Evolutionary conservation across 176 grass and related monocot genomes (phyloP).

Genomic region (Paspalum vaginatum): DNA sequence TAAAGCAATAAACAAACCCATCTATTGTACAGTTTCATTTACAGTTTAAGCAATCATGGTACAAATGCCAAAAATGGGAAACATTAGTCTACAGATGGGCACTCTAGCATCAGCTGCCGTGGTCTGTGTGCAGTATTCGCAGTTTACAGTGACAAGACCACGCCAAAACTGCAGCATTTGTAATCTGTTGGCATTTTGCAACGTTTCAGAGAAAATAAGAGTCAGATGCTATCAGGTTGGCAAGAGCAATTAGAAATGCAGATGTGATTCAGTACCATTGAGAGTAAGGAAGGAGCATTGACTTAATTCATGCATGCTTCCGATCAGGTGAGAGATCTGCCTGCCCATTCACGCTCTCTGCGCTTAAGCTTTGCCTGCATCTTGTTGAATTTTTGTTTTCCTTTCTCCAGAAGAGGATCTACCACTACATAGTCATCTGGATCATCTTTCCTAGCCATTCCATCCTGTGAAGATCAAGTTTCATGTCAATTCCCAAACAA

Average conservation of each 20-base stretch:
- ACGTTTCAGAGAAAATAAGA: neutral
- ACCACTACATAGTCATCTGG: slow-evolving; percentile 94
- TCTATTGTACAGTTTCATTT: slow-evolving; percentile 31
- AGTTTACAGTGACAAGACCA: neutral
- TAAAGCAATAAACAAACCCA: neutral
- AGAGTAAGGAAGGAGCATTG: slow-evolving; percentile 17
- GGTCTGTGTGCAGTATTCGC: neutral
- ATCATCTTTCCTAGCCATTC: slow-evolving; percentile 88
- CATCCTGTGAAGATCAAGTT: slow-evolving; percentile 52
- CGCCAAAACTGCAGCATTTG: slow-evolving; percentile 31
- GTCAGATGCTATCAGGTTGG: neutral
- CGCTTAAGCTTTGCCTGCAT: slow-evolving; percentile 90
- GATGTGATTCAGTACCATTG: slow-evolving; percentile 2
- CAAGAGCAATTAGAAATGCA: slow-evolving; percentile 5
- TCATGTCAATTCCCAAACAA: slow-evolving; percentile 8
- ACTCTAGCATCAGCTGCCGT: neutral
- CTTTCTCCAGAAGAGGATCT: slow-evolving; percentile 94
- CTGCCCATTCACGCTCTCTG: slow-evolving; percentile 90
- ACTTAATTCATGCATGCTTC: slow-evolving; percentile 20
- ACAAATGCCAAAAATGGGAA: slow-evolving; percentile 24
- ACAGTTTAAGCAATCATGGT: slow-evolving; percentile 32
- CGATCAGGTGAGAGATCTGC: slow-evolving; percentile 91
- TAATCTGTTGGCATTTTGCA: neutral
- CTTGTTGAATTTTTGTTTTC: slow-evolving; percentile 98
- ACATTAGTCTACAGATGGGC: neutral